Base-by-base conservation (phyloP, 2,329 filamentous ascomycete species). In the Clonostachys solani region DNA sequence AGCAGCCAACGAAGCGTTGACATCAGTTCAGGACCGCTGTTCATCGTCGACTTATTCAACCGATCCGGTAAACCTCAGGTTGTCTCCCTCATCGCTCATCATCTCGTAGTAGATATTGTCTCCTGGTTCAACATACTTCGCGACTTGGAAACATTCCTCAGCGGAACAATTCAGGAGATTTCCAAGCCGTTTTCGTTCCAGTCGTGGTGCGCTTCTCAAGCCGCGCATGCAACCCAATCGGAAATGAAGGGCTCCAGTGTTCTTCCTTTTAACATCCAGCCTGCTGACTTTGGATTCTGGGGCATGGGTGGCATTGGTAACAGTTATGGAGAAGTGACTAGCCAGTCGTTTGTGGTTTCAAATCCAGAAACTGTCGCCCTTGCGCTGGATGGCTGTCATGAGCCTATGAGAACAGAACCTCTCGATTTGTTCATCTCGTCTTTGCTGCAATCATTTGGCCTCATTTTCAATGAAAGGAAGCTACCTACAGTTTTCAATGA, bases 101-200 rank as follows among this genome's bases (percentile, higher is more conserved):
- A 71, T 47, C 54, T 69, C 0, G 60, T 68, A 2, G 61, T 75
- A 15, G 72, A 75, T 45, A 53, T 75, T 5, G 68, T 75, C 1
- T 72, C 70, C 0, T 76, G 73, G 73, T 59, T 68, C 8, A 60
- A 71, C 4, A 57, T 75, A 2, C 53, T 74, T 0, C 63, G 69
- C 35, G 71, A 76, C 42, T 56, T 76, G 0, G 71, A 75, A 46
- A 59, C 60, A 6, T 50, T 68, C 1, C 53, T 74, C 7, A 57
- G 63, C 12, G 47, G 43, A 19, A 42, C 54, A 2, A 40, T 18
- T 5, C 49, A 52, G 0, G 5, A 51, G 46, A 5, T 53, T 49
- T 18, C 47, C 3, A 52, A 43, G 5, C 57, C 50, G 38, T 8
- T 73, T 48, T 50, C 63, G 0, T 74, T 74, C 51, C 63, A 64